Evolutionary conservation across 163 green algal species (phyloP).

Genomic region (Chlamydomonas reinhardtii): DNA sequence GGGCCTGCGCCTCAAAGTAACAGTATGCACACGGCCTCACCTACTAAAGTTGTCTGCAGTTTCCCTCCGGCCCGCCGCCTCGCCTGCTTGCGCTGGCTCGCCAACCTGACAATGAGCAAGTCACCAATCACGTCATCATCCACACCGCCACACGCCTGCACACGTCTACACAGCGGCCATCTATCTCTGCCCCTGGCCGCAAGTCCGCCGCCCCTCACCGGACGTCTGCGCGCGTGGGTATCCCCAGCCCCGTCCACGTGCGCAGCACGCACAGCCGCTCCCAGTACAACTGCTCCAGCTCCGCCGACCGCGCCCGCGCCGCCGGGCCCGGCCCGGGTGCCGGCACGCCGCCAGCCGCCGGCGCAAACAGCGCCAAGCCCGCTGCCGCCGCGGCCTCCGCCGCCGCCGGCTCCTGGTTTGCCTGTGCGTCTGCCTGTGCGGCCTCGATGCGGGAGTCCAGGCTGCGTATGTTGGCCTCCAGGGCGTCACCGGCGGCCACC

Average conservation of each 20-base stretch:
- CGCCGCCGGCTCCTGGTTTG: not conserved
- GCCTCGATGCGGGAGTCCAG: slow-evolving; percentile 15
- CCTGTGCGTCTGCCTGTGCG: not conserved
- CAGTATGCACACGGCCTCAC: no score
- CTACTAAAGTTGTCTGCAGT: no score
- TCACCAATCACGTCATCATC: no score
- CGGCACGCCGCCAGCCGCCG: slow-evolving; percentile 25
- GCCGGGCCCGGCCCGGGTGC: not conserved
- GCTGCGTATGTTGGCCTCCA: not conserved
- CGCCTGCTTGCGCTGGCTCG: no score
- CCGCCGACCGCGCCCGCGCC: not conserved
- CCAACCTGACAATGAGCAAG: no score
- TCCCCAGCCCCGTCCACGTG: slow-evolving; percentile 36
- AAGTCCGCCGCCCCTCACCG: not conserved
- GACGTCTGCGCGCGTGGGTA: slow-evolving; percentile 26
- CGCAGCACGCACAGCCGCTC: slow-evolving; percentile 25
- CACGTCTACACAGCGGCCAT: no score
- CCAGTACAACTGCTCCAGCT: slow-evolving; percentile 35
- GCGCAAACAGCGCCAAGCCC: not conserved
- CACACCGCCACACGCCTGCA: no score
- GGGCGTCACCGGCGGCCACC: slow-evolving; percentile 24
- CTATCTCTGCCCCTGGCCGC: no score
- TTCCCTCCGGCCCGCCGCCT: no score
- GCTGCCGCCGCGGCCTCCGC: not conserved
- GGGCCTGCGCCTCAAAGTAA: no score